phyloP scores from a whole-genome alignment of 257 asterid species.

The Echium plantagineum region DNA sequence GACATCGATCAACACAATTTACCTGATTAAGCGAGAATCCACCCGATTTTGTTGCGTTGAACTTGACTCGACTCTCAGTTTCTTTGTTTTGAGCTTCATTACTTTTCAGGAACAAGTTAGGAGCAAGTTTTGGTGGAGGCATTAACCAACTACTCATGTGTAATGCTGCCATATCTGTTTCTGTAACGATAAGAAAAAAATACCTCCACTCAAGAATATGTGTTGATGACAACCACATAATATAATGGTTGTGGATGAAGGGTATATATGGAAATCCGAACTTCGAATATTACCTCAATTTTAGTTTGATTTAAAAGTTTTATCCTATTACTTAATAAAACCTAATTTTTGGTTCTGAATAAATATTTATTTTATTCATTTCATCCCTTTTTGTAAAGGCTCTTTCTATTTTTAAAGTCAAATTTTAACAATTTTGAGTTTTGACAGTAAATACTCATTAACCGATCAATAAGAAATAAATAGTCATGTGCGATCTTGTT shows the following conservation, averaged over 20 bases:
- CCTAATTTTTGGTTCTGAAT: not conserved
- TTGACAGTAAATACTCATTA: too few species aligned
- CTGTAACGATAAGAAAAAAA: not conserved
- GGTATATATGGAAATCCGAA: not conserved
- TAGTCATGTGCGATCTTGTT: too few species aligned
- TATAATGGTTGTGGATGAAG: not conserved
- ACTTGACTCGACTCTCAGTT: conserved; percentile 9
- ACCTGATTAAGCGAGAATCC: conserved; percentile 52
- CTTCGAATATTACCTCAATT: too few species aligned
- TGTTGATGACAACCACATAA: not conserved
- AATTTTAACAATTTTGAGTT: too few species aligned
- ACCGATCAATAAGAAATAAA: too few species aligned
- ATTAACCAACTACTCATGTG: conserved; percentile 20
- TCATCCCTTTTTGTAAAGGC: too few species aligned
- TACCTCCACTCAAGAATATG: not conserved
- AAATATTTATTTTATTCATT: too few species aligned
- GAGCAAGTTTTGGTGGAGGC: conserved; percentile 10
- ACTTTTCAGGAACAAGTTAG: conserved; percentile 2
- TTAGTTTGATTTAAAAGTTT: too few species aligned
- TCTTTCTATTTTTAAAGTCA: too few species aligned
- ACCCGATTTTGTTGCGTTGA: conserved; percentile 52
- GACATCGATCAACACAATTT: conserved; percentile 10
- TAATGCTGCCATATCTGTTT: not conserved
- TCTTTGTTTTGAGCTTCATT: conserved; percentile 14
- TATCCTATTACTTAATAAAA: too few species aligned